These are phyloP conservation scores for Penicillium sclerotigenum DNA, from an alignment of 2,329 filamentous ascomycete species.

Conservation along the genomic window DNA sequence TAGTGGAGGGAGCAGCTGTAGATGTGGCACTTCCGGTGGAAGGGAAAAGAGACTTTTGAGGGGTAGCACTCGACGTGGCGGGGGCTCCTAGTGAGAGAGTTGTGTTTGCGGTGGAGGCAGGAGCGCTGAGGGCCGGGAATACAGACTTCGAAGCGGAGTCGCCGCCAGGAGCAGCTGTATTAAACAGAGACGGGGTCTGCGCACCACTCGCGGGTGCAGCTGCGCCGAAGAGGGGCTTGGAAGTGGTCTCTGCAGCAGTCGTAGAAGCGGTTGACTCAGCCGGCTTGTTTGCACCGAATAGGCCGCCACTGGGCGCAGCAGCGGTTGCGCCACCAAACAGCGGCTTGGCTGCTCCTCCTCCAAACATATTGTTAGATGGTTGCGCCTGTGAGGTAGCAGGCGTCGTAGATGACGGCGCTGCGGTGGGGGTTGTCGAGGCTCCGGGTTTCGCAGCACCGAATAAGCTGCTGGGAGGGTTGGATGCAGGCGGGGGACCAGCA, in stretches of 20 bases:
- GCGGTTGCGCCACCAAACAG: conserved; percentile 24
- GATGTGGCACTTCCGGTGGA: conserved; percentile 28
- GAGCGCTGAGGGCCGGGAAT: conserved; percentile 25
- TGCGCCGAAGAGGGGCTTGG: conserved; percentile 32
- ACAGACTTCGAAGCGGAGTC: conserved; percentile 28
- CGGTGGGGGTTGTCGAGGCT: conserved; percentile 18
- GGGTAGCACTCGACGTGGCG: conserved; percentile 31
- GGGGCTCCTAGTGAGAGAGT: conserved; percentile 24
- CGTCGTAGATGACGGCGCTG: conserved; percentile 25
- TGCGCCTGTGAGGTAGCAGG: conserved; percentile 30
- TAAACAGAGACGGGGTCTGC: conserved; percentile 32
- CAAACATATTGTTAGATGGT: conserved; percentile 32
- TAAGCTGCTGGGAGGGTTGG: conserved; percentile 24
- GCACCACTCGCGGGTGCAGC: conserved; percentile 18
- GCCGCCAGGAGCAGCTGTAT: conserved; percentile 25
- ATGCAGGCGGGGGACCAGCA: conserved; percentile 47
- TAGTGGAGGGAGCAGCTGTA: conserved; percentile 31
- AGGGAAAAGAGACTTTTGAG: conserved; percentile 37
- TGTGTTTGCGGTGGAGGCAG: conserved; percentile 14
- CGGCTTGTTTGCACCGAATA: conserved; percentile 34
- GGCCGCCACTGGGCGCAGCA: conserved; percentile 24
- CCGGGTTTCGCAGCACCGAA: conserved; percentile 31
- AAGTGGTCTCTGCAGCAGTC: conserved; percentile 21
- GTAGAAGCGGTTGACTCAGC: conserved; percentile 29
- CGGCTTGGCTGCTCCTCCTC: conserved; percentile 26